phyloP scores from a whole-genome alignment of 1,284 basidiomycete species.

The Cerrena zonata region DNA sequence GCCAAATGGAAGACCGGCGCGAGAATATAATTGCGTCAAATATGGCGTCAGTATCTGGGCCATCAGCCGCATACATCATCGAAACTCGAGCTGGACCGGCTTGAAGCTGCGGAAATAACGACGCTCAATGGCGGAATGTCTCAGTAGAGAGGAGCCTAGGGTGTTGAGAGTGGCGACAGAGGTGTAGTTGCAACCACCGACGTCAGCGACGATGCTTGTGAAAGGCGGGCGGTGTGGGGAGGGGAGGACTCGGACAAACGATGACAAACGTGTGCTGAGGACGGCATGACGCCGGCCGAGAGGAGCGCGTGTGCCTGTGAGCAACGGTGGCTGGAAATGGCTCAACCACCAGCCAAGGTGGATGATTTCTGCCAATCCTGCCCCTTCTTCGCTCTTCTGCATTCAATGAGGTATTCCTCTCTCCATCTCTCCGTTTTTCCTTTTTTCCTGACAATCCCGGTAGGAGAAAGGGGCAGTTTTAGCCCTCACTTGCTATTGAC shows the following conservation, averaged over 20 bases:
- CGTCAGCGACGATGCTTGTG: too few relatives aligned
- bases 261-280: not conserved
- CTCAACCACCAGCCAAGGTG: not conserved
- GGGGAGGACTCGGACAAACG: not conserved
- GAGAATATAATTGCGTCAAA: conserved; percentile 2
- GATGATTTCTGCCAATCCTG: too few relatives aligned
- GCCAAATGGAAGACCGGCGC: too few relatives aligned
- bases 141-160: not conserved
- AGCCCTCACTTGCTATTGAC: not conserved
- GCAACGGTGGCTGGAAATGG: not conserved
- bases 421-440: too few relatives aligned
- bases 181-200: too few relatives aligned
- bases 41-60: not conserved
- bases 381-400: too few relatives aligned
- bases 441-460: not conserved
- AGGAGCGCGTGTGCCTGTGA: not conserved
- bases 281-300: conserved; percentile 1
- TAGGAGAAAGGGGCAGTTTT: not conserved
- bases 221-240: too few relatives aligned
- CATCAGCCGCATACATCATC: not conserved
- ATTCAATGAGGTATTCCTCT: too few relatives aligned
- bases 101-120: not conserved
- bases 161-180: too few relatives aligned
- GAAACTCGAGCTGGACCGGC: not conserved
- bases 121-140: not conserved